phyloP scores from a whole-genome alignment of 176 grass and related monocot genomes.

The Cymbopogon citratus region DNA sequence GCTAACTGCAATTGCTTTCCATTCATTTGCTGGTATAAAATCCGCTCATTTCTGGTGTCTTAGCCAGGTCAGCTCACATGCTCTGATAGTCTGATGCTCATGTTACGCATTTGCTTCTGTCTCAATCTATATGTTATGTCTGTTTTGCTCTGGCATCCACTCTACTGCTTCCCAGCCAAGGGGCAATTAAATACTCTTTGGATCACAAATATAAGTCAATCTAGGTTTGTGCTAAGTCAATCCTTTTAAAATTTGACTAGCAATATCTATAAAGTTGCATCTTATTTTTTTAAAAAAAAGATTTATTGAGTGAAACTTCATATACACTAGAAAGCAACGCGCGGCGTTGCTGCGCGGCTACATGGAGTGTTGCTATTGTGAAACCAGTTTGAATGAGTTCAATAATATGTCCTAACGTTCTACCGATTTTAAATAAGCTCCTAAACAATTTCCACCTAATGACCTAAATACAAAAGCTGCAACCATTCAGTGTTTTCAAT shows the following conservation, averaged over 20 bases:
- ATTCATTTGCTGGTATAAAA: slow-evolving; percentile 58
- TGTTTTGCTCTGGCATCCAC: background rate
- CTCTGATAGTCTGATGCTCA: no score
- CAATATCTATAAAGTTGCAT: background rate
- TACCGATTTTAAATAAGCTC: no score
- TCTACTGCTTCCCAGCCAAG: background rate
- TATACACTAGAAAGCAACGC: no score
- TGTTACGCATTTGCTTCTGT: background rate
- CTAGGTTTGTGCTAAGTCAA: background rate
- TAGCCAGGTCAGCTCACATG: background rate
- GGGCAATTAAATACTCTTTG: background rate
- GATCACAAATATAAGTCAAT: background rate
- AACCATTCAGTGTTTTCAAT: no score
- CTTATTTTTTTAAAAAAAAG: background rate
- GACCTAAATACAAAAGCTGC: no score
- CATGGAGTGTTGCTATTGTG: no score
- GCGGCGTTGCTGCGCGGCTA: no score
- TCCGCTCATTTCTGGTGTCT: background rate
- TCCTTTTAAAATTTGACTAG: no score
- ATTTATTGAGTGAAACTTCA: no score
- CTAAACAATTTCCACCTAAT: no score
- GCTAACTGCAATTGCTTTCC: slow-evolving; percentile 53
- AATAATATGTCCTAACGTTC: no score
- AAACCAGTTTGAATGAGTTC: no score
- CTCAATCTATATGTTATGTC: background rate